phyloP scores from a whole-genome alignment of 176 grass and related monocot genomes.

The Cocos nucifera region DNA sequence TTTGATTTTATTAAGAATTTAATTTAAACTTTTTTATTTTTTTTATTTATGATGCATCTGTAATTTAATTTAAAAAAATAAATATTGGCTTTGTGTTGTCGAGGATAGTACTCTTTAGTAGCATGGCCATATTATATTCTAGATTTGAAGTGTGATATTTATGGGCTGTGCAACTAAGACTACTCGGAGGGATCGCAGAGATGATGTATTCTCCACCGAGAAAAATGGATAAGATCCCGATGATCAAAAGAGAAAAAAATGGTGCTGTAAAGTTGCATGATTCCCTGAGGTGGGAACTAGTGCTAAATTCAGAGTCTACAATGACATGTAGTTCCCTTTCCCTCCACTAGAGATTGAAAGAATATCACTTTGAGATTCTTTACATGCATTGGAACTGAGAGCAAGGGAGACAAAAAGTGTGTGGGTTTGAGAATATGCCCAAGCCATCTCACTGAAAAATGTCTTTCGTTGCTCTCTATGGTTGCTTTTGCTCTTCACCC shows the following conservation, averaged over 20 bases:
- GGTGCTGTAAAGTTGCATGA: too few relatives aligned
- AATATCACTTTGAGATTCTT: not conserved
- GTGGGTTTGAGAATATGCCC: not conserved
- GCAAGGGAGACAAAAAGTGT: not conserved
- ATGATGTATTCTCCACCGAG: not conserved
- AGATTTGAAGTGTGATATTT: too few relatives aligned
- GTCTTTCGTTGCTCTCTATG: not conserved
- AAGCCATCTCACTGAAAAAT: not conserved
- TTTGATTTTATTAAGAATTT: too few relatives aligned
- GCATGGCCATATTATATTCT: too few relatives aligned
- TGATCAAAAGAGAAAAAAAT: not conserved
- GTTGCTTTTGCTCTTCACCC: not conserved
- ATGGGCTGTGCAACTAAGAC: not conserved
- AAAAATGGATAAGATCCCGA: not conserved
- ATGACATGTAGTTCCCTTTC: too few relatives aligned
- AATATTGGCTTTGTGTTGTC: too few relatives aligned
- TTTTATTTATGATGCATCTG: too few relatives aligned
- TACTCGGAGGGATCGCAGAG: not conserved
- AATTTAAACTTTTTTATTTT: too few relatives aligned
- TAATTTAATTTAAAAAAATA: too few relatives aligned
- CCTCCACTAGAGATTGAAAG: not conserved
- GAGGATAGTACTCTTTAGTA: too few relatives aligned
- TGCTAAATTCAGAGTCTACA: not conserved
- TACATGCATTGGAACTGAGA: not conserved
- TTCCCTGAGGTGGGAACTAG: not conserved